Conservation (phyloP, 148 eudicot species). For the Chenopodium quinoa region DNA sequence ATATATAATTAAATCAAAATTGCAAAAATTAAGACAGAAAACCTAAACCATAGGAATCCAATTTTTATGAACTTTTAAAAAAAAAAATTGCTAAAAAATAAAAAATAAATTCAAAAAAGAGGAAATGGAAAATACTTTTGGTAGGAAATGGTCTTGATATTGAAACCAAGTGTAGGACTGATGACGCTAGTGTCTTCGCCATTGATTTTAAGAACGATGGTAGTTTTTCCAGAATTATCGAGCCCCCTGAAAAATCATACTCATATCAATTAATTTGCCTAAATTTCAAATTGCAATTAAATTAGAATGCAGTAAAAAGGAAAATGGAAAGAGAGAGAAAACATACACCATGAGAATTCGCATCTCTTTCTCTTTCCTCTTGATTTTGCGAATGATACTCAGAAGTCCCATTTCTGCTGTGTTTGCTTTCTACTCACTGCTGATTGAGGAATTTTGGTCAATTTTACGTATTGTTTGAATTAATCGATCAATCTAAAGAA, state of each 20-base stretch:
- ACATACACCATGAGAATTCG: conserved; percentile 96
- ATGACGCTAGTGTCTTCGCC: conserved; percentile 86
- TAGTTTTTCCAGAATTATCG: conserved; percentile 93
- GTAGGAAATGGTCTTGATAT: conserved; percentile 84
- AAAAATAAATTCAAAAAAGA: background rate
- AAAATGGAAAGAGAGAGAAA: background rate
- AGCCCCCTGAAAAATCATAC: conserved; percentile 49
- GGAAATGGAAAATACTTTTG: conserved; percentile 40
- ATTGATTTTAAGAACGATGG: conserved; percentile 82
- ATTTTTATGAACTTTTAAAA: background rate
- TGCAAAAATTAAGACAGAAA: background rate
- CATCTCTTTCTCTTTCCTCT: conserved; percentile 95
- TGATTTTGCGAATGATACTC: conserved; percentile 89
- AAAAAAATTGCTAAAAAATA: background rate
- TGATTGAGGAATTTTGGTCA: background rate
- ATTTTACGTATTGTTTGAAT: background rate
- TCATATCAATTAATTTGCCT: background rate
- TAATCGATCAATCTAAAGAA: background rate
- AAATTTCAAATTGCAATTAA: background rate
- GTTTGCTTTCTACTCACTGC: background rate
- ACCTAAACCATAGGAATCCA: background rate
- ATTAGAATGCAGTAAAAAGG: background rate
- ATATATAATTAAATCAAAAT: background rate
- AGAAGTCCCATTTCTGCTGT: conserved; percentile 66
- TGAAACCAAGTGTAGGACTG: conserved; percentile 83